These are phyloP conservation scores for Aaosphaeria pasadenensis DNA, from an alignment of 2,329 filamentous ascomycete species.

Conservation along the genomic window DNA sequence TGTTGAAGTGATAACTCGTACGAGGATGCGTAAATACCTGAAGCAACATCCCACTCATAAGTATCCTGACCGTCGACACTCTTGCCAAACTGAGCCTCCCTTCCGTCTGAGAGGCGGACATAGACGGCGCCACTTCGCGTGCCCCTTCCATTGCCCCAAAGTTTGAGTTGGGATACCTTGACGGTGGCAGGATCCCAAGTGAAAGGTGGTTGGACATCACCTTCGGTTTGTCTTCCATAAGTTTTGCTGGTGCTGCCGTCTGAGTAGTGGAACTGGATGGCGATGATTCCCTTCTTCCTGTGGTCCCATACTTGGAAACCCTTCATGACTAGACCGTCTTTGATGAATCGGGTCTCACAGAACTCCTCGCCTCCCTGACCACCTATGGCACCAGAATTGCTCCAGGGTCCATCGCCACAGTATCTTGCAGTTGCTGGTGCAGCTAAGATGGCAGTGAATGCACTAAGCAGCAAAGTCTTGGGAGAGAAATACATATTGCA, in stretches of 20 bases:
- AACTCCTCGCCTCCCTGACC: neutral
- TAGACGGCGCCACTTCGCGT: conserved; percentile 9
- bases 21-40: neutral
- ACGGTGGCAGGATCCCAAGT: conserved; percentile 13
- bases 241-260: conserved; percentile 10
- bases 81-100: conserved; percentile 15
- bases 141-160: conserved; percentile 14
- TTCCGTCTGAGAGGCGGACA: conserved; percentile 8
- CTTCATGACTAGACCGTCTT: conserved; percentile 10
- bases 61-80: conserved; percentile 8
- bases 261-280: conserved; percentile 15
- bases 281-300: conserved; percentile 6
- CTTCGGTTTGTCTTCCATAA: conserved; percentile 9
- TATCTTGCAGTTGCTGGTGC: neutral
- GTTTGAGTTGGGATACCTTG: conserved; percentile 10
- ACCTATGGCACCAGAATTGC: neutral
- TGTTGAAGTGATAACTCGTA: no score
- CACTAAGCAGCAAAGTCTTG: neutral
- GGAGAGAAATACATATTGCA: conserved; percentile 1
- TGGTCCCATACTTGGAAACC: conserved; percentile 12
- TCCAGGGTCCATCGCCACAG: conserved; percentile 1
- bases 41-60: conserved; percentile 9
- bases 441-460: neutral
- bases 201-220: conserved; percentile 6
- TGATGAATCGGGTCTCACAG: conserved; percentile 12